Evolutionary conservation across 2,329 filamentous ascomycete genomes (phyloP), one percentile per base, ranked within the genome.

Genomic region (Penicillium sp.): DNA sequence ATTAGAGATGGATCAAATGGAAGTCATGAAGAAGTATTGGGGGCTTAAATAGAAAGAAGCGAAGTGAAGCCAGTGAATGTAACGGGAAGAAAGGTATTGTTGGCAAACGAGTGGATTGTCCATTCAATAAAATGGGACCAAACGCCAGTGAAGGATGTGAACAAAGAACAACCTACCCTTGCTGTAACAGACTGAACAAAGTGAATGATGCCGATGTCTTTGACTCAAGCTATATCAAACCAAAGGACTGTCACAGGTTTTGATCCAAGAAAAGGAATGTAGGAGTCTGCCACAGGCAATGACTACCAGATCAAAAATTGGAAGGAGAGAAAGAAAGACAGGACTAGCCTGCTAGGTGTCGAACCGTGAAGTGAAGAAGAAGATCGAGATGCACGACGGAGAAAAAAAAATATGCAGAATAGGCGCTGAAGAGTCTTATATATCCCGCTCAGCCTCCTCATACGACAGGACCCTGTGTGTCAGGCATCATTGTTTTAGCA

Each of bases 271-370:
- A 51, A 43, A 31, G 26, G 50, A 53, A 47, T 46, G 66, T 65
- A 53, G 62, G 60, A 66, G 67, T 67, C 59, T 67, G 70, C 71
- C 70, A 67, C 71, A 72, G 71, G 70, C 71, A 67, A 66, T 55
- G 50, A 65, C 59, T 63, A 71, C 60, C 61, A 64, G 63, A 60
- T 62, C 54, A 62, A 46, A 61, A 23, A 27, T 25, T 21, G 29
- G 57, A 63, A 61, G 62, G 61, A 72, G 59, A 55, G 63, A 69
- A 67, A 66, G 63, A 54, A 63, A 69, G 57, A 69, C 69, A 74
- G 71, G 72, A 68, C 72, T 73, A 63, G 72, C 72, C 72, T 69
- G 70, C 60, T 26, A 52, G 62, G 49, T 65, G 63, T 67, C 67
- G 65, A 74, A 71, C 63, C 56, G 55, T 56, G 39, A 58, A 56